A percentile compares a stretch with the other conserved stretches of the same genome.
phyloP scores from a whole-genome alignment of 352 stramenopile genomes.

The Globisporangium spiculum region DNA sequence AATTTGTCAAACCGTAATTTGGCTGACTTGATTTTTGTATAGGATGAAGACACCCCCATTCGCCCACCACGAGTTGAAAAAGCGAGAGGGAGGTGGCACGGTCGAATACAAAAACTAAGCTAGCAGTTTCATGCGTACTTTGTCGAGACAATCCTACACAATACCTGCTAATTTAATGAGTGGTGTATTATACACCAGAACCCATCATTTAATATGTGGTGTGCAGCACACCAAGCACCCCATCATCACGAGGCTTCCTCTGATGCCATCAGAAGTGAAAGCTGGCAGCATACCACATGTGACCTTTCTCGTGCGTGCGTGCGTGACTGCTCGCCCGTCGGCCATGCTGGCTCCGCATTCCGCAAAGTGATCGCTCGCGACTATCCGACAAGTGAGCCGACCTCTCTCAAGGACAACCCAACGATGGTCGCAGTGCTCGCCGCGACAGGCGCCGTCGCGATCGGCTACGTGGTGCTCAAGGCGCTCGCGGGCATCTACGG shows the following conservation, averaged over 20 bases:
- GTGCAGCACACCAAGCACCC: not conserved
- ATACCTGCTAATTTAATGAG: too few species aligned
- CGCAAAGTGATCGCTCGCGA: not conserved
- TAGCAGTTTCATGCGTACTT: too few species aligned
- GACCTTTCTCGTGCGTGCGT: not conserved
- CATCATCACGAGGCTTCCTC: not conserved
- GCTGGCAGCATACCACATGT: not conserved
- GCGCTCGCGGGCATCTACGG: conserved; percentile 5
- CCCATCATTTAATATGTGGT: too few species aligned
- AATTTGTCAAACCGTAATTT: too few species aligned
- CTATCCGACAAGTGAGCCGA: not conserved
- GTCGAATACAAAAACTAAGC: too few species aligned
- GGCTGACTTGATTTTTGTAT: too few species aligned
- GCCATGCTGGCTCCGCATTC: not conserved
- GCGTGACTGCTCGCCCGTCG: not conserved
- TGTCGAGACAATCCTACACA: too few species aligned
- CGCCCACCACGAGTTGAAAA: too few species aligned
- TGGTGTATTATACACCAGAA: too few species aligned
- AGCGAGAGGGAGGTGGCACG: too few species aligned
- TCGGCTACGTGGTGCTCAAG: not conserved
- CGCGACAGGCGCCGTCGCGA: not conserved
- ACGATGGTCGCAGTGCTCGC: not conserved
- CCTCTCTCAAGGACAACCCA: not conserved
- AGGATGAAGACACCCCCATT: too few species aligned
- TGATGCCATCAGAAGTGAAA: not conserved